Evolutionary conservation across 805 yeast species (phyloP), one percentile per base, ranked within the genome.

Genomic region (Nakazawaea wickerhamii): DNA sequence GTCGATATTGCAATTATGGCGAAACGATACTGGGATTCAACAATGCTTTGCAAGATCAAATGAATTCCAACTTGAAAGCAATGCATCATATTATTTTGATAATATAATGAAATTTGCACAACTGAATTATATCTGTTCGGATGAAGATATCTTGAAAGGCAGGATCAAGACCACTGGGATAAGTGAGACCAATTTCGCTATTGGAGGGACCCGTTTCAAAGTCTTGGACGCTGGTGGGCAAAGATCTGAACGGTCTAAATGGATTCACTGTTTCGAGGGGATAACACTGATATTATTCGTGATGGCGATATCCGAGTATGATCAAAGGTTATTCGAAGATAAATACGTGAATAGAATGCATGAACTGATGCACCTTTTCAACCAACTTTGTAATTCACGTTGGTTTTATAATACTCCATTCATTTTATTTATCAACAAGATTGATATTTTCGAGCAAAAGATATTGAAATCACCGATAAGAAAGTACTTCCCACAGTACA

Each of bases 221-320:
- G 86, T 93, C 32, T 65, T 89, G 34, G 99, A 93, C 68, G 98
- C 96, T 4, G 99, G 99, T 41, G 99, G 99, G 2, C 97, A 90
- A 64, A 67, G 96, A 47, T 78, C 87, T 17, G 97, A 90, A 59
- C 72, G 97, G 47, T 79, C 83, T 52, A 90, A 90, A 59, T 90
- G 97, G 97, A 85, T 90, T 48, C 96, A 89, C 57, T 87, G 95
- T 56, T 90, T 90, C 62, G 93, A 90, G 55, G 87, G 84, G 48
- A 85, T 91, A 38, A 84, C 95, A 0, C 85, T 95, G 3, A 83
- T 95, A 0, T 60, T 91, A 30, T 93, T 88, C 60, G 96, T 91
- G 6, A 73, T 85, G 15, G 96, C 97, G 0, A 80, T 88, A 20
- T 79, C 88, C 37, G 99, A 93, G 65, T 93, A 87, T 60, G 97